phyloP scores from a whole-genome alignment of 805 yeast species.

The Wickerhamiella parazyma region DNA sequence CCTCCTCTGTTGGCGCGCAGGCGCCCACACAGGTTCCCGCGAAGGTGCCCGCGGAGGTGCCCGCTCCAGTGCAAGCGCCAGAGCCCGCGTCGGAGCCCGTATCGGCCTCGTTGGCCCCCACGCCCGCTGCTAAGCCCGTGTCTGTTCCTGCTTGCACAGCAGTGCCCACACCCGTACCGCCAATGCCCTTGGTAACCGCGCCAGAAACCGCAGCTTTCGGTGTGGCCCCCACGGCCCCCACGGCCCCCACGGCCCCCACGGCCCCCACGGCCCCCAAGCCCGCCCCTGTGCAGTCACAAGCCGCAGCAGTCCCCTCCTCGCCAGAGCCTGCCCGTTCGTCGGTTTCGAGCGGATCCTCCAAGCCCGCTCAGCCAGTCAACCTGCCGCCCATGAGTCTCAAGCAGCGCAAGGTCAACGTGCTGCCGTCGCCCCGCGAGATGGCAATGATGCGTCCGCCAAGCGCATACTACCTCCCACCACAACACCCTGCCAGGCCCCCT shows the following conservation, averaged over 20 bases:
- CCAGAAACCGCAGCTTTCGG: too few species aligned
- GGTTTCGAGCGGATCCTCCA: background rate
- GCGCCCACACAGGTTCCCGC: too few species aligned
- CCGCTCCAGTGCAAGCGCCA: too few species aligned
- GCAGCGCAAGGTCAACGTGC: background rate
- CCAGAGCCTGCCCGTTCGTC: background rate
- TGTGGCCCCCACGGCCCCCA: background rate
- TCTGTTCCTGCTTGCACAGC: too few species aligned
- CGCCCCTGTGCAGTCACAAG: background rate
- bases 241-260: background rate
- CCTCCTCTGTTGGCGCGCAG: too few species aligned
- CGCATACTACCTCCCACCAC: background rate
- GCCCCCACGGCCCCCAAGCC: background rate
- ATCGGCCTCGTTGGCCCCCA: too few species aligned
- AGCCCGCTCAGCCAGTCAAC: background rate
- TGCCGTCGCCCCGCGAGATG: background rate
- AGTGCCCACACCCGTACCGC: background rate
- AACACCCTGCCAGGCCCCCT: background rate
- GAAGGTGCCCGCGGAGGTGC: too few species aligned
- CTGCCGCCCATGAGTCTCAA: background rate
- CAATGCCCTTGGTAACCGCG: background rate
- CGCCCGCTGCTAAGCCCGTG: too few species aligned
- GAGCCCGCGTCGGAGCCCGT: too few species aligned
- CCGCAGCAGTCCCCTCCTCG: too few species aligned
- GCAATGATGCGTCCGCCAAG: background rate